These are phyloP conservation scores for Trichocladium uniseriatum DNA, from an alignment of 495 filamentous ascomycete genomes.

Conservation along the genomic window DNA sequence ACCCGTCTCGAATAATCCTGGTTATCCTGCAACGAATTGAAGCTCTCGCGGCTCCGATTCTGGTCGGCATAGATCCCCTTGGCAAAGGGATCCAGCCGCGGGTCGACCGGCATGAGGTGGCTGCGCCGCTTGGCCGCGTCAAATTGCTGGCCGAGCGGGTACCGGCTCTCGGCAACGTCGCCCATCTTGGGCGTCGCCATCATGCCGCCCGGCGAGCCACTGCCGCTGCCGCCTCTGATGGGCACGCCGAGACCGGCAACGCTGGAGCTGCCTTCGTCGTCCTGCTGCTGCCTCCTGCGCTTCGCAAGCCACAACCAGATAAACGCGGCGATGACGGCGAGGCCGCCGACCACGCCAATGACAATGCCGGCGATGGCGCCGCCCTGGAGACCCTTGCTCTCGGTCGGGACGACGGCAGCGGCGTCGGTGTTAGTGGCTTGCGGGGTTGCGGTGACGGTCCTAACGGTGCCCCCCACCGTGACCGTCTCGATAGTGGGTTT, in stretches of 20 bases:
- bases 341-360: conserved; percentile 30
- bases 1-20: conserved; percentile 46
- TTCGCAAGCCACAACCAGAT: conserved; percentile 29
- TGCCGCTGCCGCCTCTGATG: conserved; percentile 24
- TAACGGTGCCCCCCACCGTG: conserved; percentile 33
- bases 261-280: conserved; percentile 14
- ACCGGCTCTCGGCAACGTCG: conserved; percentile 27
- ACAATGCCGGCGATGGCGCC: conserved; percentile 36
- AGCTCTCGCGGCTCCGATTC: conserved; percentile 44
- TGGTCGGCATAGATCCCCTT: conserved; percentile 37
- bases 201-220: conserved; percentile 31
- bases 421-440: conserved; percentile 14
- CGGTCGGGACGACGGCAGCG: conserved; percentile 1
- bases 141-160: conserved; percentile 8
- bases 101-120: conserved; percentile 45
- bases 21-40: conserved; percentile 47
- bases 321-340: conserved; percentile 20
- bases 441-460: conserved; percentile 33
- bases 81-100: conserved; percentile 45
- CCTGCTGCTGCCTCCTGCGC: conserved; percentile 12
- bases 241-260: conserved; percentile 12
- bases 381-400: conserved; percentile 22
- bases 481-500: conserved; percentile 28
- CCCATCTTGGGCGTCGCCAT: conserved; percentile 22
- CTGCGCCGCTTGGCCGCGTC: conserved; percentile 32